Evolutionary conservation across 2,329 filamentous ascomycete genomes (phyloP).

Genomic region (Trichoderma asperellum): DNA sequence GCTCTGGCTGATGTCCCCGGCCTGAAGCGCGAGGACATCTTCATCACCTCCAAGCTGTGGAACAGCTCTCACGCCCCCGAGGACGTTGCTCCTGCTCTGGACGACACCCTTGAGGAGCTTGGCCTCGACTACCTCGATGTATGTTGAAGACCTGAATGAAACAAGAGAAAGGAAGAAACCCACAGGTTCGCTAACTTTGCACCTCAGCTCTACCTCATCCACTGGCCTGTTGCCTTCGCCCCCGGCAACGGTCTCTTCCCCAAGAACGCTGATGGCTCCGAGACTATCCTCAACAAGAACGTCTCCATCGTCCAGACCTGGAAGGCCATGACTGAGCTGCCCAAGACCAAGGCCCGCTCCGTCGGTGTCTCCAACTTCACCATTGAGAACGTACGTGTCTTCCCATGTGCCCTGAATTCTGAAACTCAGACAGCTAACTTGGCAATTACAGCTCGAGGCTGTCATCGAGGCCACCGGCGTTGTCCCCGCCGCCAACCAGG

Average conservation of each 20-base stretch:
- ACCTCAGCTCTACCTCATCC: slow-evolving; percentile 60
- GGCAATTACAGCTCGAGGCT: slow-evolving; percentile 50
- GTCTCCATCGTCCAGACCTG: slow-evolving; percentile 51
- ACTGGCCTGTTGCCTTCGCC: slow-evolving; percentile 61
- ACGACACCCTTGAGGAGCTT: slow-evolving; percentile 60
- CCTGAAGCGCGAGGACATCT: slow-evolving; percentile 52
- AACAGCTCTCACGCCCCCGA: slow-evolving; percentile 63
- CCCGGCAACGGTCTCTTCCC: slow-evolving; percentile 51
- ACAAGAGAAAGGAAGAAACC: not conserved
- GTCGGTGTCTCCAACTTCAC: slow-evolving; percentile 76
- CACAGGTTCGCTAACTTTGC: not conserved
- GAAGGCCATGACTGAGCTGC: slow-evolving; percentile 59
- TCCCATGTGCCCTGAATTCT: not conserved
- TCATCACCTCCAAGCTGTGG: slow-evolving; percentile 66
- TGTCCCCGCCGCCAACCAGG: slow-evolving; percentile 66
- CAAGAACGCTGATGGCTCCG: slow-evolving; percentile 40
- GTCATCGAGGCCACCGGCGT: slow-evolving; percentile 62
- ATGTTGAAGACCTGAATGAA: slow-evolving; percentile 29
- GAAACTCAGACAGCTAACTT: not conserved
- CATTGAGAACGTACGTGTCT: slow-evolving; percentile 52
- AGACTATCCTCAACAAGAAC: slow-evolving; percentile 51
- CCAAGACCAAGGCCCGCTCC: slow-evolving; percentile 64
- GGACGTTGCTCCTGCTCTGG: slow-evolving; percentile 59
- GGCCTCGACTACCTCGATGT: slow-evolving; percentile 62
- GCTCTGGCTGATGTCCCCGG: slow-evolving; percentile 52